A percentile compares a stretch with the other conserved stretches of the same genome.
phyloP scores from a whole-genome alignment of 495 filamentous ascomycete genomes.

The Ramalina intermedia region DNA sequence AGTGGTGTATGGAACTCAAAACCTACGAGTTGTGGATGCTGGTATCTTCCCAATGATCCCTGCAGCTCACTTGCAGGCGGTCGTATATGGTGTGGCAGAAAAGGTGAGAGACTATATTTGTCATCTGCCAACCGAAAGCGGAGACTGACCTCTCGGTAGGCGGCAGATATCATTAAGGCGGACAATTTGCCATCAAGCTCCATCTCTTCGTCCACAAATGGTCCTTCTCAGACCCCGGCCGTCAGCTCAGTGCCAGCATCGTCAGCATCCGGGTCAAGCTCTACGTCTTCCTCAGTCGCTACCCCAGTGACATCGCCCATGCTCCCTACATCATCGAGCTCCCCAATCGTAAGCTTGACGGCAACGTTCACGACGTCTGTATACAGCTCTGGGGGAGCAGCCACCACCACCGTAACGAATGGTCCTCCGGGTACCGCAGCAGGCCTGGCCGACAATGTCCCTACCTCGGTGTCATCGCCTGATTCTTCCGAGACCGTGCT shows the following conservation, averaged over 20 bases:
- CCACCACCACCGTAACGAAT: not conserved
- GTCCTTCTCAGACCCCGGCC: not conserved
- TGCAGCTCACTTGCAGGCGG: slow-evolving; percentile 35
- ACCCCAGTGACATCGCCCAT: not conserved
- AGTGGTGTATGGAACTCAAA: slow-evolving; percentile 32
- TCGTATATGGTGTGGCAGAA: slow-evolving; percentile 36
- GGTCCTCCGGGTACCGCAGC: not conserved
- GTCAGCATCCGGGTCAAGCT: not conserved
- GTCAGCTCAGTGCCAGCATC: not conserved
- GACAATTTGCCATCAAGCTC: slow-evolving; percentile 10
- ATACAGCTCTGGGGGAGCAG: not conserved
- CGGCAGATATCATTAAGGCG: slow-evolving; percentile 18
- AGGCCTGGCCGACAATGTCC: not conserved
- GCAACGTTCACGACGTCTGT: not conserved
- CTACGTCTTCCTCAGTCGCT: not conserved
- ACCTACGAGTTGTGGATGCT: slow-evolving; percentile 37
- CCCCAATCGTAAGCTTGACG: not conserved
- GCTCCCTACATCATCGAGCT: not conserved
- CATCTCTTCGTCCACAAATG: not conserved
- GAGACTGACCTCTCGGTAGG: slow-evolving; percentile 8
- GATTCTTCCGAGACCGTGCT: not conserved
- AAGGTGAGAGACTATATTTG: slow-evolving; percentile 20
- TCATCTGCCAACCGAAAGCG: not conserved
- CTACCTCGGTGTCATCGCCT: not conserved
- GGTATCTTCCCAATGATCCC: slow-evolving; percentile 31